A percentile compares a stretch with the other conserved stretches of the same genome.
Conservation (phyloP, 495 filamentous ascomycete genomes). For the Tuber calosporum region DNA sequence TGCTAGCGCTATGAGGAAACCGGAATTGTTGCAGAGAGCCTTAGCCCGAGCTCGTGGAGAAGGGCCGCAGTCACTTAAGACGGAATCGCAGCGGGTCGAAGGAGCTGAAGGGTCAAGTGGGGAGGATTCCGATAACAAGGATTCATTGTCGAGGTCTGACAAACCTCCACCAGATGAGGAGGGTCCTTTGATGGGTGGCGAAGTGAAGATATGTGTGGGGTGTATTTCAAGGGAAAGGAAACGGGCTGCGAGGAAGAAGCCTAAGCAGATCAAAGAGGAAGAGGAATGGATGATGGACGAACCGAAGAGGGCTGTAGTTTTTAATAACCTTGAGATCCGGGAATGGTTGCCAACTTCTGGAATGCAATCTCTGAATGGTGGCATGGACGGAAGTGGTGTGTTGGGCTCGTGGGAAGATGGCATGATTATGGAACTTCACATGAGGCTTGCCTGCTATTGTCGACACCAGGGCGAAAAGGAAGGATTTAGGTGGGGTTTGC, state of each 20-base stretch:
- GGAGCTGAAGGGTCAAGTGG: slow-evolving; percentile 30
- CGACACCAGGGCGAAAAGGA: slow-evolving; percentile 85
- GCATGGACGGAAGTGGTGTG: slow-evolving; percentile 23
- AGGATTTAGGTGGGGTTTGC: slow-evolving; percentile 61
- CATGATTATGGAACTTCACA: slow-evolving; percentile 71
- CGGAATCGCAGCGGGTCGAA: slow-evolving; percentile 35
- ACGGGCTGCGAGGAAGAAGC: slow-evolving; percentile 78
- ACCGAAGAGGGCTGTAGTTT: slow-evolving; percentile 73
- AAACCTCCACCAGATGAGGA: slow-evolving; percentile 49
- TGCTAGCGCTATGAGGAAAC: slow-evolving; percentile 82
- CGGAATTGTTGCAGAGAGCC: slow-evolving; percentile 55
- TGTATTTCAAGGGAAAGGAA: slow-evolving; percentile 84
- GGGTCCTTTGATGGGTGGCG: slow-evolving; percentile 72
- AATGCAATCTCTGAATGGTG: slow-evolving; percentile 15
- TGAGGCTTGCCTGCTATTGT: slow-evolving; percentile 97
- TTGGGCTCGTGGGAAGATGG: slow-evolving; percentile 46
- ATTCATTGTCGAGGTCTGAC: slow-evolving; percentile 41
- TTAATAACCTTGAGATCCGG: slow-evolving; percentile 86
- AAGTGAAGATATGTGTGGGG: slow-evolving; percentile 74
- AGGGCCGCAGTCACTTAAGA: slow-evolving; percentile 33
- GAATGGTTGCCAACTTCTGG: slow-evolving; percentile 58
- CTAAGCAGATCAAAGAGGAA: slow-evolving; percentile 77
- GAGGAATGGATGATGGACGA: slow-evolving; percentile 72
- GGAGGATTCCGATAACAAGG: slow-evolving; percentile 35
- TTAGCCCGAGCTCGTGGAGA: slow-evolving; percentile 58